Evolutionary conservation across 176 grass and related monocot genomes (phyloP).

Genomic region (Aegilops sharonensis): DNA sequence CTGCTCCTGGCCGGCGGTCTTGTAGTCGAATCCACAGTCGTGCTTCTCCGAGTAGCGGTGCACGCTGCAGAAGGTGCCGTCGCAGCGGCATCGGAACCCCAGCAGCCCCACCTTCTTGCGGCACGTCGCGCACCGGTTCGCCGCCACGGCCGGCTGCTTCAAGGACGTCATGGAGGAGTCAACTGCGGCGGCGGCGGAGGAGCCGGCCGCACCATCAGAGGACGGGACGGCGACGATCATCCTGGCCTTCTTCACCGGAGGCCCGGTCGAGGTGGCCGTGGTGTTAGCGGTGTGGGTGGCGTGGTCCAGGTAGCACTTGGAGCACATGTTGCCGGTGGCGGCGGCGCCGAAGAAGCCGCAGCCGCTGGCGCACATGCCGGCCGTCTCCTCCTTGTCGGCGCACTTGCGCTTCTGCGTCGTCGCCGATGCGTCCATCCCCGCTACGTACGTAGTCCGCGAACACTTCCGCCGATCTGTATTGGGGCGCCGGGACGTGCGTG

Average conservation of each 20-base stretch:
- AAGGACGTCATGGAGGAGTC: background rate
- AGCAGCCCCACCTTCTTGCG: background rate
- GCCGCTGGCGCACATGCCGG: conserved; percentile 41
- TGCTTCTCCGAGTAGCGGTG: background rate
- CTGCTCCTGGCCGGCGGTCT: background rate
- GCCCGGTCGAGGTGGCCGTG: background rate
- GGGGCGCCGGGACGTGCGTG: background rate
- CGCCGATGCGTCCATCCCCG: background rate
- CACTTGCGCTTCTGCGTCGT: conserved; percentile 23
- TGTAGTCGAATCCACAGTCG: background rate
- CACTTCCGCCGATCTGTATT: background rate
- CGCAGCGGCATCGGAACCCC: background rate
- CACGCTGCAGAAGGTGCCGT: background rate
- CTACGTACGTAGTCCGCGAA: background rate
- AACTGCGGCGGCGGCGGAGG: background rate
- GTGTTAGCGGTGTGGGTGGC: background rate
- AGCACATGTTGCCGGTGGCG: conserved; percentile 46
- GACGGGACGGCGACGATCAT: background rate
- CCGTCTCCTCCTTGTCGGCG: background rate
- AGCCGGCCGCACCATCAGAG: too few relatives aligned
- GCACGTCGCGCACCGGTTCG: background rate
- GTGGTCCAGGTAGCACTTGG: conserved; percentile 49
- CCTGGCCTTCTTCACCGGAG: background rate
- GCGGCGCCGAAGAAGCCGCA: conserved; percentile 70
- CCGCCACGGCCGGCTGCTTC: background rate